Evolutionary conservation across 2,329 filamentous ascomycete genomes (phyloP).

Genomic region (Ceratocystis huliohia): DNA sequence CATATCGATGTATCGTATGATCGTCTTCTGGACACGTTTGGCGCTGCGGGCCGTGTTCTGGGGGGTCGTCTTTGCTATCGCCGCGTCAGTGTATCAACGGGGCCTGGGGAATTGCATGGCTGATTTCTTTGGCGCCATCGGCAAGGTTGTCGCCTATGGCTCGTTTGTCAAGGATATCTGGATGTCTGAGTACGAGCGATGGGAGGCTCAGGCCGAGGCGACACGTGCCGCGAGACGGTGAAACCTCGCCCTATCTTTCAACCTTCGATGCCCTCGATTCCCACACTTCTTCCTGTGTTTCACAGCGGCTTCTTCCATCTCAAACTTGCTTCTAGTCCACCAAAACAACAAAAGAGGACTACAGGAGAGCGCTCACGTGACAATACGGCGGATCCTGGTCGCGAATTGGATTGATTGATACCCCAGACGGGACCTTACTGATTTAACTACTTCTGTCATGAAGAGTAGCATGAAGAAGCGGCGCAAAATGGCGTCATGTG

Average conservation of each 20-base stretch:
- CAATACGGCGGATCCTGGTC: background rate
- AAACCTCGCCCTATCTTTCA: background rate
- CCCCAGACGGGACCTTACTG: too few relatives aligned
- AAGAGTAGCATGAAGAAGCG: background rate
- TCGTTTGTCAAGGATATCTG: conserved; percentile 42
- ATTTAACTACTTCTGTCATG: background rate
- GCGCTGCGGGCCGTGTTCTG: conserved; percentile 52
- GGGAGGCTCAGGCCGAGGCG: conserved; percentile 36
- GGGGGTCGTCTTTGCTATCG: conserved; percentile 42
- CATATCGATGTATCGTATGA: conserved; percentile 51
- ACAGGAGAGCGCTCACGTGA: background rate
- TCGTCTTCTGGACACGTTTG: conserved; percentile 67
- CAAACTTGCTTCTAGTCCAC: background rate
- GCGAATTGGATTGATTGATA: too few relatives aligned
- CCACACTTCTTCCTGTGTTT: background rate
- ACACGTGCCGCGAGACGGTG: conserved; percentile 22
- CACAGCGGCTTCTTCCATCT: background rate
- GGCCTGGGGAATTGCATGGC: conserved; percentile 51
- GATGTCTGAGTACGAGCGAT: conserved; percentile 44
- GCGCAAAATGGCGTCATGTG: background rate
- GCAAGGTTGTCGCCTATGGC: conserved; percentile 36
- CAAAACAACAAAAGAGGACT: background rate
- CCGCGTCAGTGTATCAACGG: conserved; percentile 49
- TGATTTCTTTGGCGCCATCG: conserved; percentile 39
- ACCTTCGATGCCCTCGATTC: background rate